Evolutionary conservation across 495 filamentous ascomycete species (phyloP), one percentile per base, ranked within the genome.

Genomic region (Tuber calosporum): DNA sequence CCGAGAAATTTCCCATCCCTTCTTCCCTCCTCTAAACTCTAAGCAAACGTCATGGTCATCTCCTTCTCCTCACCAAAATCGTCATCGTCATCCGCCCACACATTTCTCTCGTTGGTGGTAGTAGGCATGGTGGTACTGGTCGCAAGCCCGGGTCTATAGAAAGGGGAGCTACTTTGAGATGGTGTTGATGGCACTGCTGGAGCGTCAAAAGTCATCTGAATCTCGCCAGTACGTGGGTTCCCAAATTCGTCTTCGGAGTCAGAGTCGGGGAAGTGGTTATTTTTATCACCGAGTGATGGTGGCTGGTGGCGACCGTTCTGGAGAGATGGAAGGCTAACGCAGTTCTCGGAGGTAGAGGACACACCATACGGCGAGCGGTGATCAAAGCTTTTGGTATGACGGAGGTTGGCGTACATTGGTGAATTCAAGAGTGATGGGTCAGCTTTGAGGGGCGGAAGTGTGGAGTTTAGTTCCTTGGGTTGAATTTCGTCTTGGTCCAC

Each of bases 381-480:
- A 19, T 84, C 83, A 69, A 84, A 84, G 68, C 84, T 87, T 79
- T 86, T 88, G 0, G 86, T 83, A 74, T 86, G 84, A 43, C 86
- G 84, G 22, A 87, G 79, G 15, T 79, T 82, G 11, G 84, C 79
- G 15, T 85, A 80, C 30, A 83, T 79, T 11, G 81, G 79, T 17
- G 82, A 77, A 42, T 67, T 68, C 13, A 36, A 78, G 73, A 40
- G 83, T 79, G 66, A 85, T 85, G 68, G 89, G 76, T 70, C 93
- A 85, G 66, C 58, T 78, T 93, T 94, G 85, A 97, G 94, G 1
- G 93, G 91, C 68, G 94, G 93, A 26, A 97, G 83, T 4, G 94
- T 97, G 17, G 91, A 93, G 80, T 94, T 89, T 43, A 97, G 84
- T 83, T 99, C 91, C 80, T 88, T 90, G 73, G 96, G 87, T 81